A percentile compares a stretch with the other conserved stretches of the same genome.
Evolutionary conservation across 139 green algal species (phyloP).

Genomic region (Eudorina sp.): DNA sequence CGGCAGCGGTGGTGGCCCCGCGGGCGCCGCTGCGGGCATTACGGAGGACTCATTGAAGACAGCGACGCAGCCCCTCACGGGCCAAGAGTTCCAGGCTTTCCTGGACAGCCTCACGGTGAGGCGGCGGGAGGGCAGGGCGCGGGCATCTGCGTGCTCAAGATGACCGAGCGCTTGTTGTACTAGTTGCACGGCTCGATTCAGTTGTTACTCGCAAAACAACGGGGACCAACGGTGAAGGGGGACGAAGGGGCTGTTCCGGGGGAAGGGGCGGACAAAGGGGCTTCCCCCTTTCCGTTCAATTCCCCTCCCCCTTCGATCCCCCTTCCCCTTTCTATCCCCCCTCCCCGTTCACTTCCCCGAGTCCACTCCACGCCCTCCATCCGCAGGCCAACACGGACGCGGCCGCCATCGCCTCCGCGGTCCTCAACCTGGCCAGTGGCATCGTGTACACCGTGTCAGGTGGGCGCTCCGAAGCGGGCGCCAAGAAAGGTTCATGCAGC

Average conservation of each 20-base stretch:
- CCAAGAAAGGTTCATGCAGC: not conserved
- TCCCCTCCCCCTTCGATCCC: not conserved
- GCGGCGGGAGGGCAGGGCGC: not conserved
- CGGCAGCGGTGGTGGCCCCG: not conserved
- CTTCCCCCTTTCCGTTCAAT: too few relatives aligned
- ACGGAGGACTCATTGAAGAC: not conserved
- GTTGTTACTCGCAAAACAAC: too few relatives aligned
- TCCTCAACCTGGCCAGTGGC: constrained; percentile 29
- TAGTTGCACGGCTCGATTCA: too few relatives aligned
- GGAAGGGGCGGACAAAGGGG: too few relatives aligned
- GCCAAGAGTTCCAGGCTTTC: constrained; percentile 10
- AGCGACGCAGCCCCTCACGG: not conserved
- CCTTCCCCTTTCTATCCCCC: too few relatives aligned
- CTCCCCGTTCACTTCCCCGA: too few relatives aligned
- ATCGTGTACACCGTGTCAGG: constrained; percentile 41
- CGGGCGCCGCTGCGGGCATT: not conserved
- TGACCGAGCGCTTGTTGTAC: too few relatives aligned
- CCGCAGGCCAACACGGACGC: constrained; percentile 14
- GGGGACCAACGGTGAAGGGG: too few relatives aligned
- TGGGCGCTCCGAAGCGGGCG: not conserved
- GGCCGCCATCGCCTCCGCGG: constrained; percentile 17
- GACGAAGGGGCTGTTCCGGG: too few relatives aligned
- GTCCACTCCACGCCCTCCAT: too few relatives aligned
- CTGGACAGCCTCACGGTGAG: not conserved
- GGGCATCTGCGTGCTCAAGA: not conserved